Conservation (phyloP, 192 early-diverging fungal species). For the Pecoramyces ruminantium region DNA sequence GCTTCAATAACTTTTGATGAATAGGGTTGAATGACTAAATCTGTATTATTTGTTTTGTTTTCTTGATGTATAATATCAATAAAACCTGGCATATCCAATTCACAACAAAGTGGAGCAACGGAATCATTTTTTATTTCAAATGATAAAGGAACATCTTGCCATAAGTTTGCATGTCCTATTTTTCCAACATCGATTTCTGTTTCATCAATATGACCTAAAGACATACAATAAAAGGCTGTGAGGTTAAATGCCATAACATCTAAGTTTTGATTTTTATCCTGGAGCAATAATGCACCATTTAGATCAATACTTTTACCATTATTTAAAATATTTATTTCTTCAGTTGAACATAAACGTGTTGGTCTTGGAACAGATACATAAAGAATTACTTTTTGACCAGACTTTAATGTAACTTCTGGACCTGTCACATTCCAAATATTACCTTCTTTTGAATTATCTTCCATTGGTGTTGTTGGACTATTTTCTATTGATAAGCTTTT, state of each 20-base stretch:
- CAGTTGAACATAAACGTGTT: slow-evolving; percentile 4
- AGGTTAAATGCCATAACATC: slow-evolving; percentile 45
- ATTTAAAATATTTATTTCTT: slow-evolving; percentile 13
- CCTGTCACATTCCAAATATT: slow-evolving; percentile 9
- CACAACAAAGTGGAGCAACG: slow-evolving; percentile 42
- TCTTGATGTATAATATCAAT: slow-evolving; percentile 17
- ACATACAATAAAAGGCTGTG: slow-evolving; percentile 35
- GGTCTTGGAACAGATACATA: slow-evolving; percentile 34
- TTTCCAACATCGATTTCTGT: slow-evolving; percentile 50
- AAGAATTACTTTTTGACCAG: slow-evolving; percentile 22
- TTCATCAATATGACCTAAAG: slow-evolving; percentile 29
- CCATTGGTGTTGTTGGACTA: too few relatives aligned
- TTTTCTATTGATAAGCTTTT: too few relatives aligned
- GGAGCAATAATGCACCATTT: slow-evolving; percentile 38
- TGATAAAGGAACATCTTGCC: slow-evolving; percentile 34
- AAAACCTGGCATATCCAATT: slow-evolving; percentile 22
- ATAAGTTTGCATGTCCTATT: slow-evolving; percentile 57
- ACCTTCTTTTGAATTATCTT: too few relatives aligned
- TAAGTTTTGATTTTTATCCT: slow-evolving; percentile 25
- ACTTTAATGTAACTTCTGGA: slow-evolving; percentile 16
- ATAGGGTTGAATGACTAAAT: slow-evolving; percentile 9
- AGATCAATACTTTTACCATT: slow-evolving; percentile 31
- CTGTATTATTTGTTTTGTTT: background rate
- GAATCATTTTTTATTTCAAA: slow-evolving; percentile 48
- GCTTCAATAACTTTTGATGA: slow-evolving; percentile 27